Conservation (phyloP, 2,329 filamentous ascomycete species). For the Teratosphaeria destructans region DNA sequence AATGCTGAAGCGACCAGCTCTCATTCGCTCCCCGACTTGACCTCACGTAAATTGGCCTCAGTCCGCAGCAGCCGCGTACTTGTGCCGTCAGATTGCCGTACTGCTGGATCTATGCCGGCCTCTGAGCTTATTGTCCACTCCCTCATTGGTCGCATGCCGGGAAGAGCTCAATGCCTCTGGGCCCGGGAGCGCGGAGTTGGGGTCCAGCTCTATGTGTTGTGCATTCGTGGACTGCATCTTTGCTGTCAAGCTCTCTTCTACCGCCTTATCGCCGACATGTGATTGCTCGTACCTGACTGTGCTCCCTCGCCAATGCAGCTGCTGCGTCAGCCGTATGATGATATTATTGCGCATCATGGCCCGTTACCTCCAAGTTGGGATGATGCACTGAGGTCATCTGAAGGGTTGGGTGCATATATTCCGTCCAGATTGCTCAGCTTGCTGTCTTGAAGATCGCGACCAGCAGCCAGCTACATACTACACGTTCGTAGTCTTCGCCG, state of each 20-base stretch:
- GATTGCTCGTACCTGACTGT: not conserved
- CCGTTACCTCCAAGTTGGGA: not conserved
- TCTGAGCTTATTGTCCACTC: not conserved
- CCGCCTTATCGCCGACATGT: not conserved
- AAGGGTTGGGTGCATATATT: not conserved
- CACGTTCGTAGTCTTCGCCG: not conserved
- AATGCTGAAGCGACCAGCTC: not conserved
- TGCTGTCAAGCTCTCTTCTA: not conserved
- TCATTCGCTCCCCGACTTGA: slow-evolving; percentile 3
- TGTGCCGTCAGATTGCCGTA: slow-evolving; percentile 4
- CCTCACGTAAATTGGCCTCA: slow-evolving; percentile 1
- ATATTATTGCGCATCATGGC: not conserved
- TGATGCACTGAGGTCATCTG: not conserved
- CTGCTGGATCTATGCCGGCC: not conserved
- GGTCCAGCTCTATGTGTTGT: not conserved
- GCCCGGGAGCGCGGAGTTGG: not conserved
- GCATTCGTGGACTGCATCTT: not conserved
- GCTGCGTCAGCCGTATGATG: not conserved
- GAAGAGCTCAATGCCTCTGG: not conserved
- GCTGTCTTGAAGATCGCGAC: not conserved
- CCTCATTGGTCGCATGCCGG: not conserved
- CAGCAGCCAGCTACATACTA: not conserved
- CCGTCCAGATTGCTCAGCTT: not conserved
- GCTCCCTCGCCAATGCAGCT: not conserved
- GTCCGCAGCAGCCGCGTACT: slow-evolving; percentile 3